phyloP scores from a whole-genome alignment of 2,329 filamentous ascomycete species.

The Hypoxylon sp. region DNA sequence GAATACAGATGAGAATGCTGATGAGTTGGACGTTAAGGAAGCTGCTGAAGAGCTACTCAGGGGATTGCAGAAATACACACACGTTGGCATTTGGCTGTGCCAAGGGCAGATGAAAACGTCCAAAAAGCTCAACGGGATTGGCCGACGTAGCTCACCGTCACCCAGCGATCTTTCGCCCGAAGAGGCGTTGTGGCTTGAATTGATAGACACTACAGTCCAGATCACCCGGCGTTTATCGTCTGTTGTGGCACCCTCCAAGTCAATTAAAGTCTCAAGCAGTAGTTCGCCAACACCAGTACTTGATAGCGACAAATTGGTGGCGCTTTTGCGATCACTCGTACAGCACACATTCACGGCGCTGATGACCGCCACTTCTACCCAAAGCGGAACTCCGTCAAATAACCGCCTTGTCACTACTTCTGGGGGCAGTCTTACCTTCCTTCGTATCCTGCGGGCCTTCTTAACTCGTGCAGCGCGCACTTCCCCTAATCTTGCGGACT shows the following conservation, averaged over 20 bases:
- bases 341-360: conserved; percentile 93
- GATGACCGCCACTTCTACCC: conserved; percentile 78
- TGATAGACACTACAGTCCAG: conserved; percentile 73
- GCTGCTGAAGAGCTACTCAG: conserved; percentile 81
- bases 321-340: conserved; percentile 81
- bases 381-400: conserved; percentile 52
- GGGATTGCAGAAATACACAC: conserved; percentile 88
- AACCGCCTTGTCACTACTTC: conserved; percentile 57
- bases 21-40: conserved; percentile 70
- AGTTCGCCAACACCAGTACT: conserved; percentile 53
- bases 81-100: conserved; percentile 96
- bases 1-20: conserved; percentile 70
- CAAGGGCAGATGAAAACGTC: conserved; percentile 82
- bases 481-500: conserved; percentile 88
- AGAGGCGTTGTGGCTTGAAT: conserved; percentile 71
- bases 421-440: conserved; percentile 80
- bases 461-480: conserved; percentile 84
- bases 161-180: conserved; percentile 65
- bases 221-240: conserved; percentile 76
- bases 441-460: conserved; percentile 90
- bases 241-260: conserved; percentile 58
- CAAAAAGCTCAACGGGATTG: conserved; percentile 61
- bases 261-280: conserved; percentile 44
- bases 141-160: conserved; percentile 65
- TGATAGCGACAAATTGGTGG: conserved; percentile 74